Base-by-base conservation (phyloP, 306 rosid species). In the Rosa rugosa region DNA sequence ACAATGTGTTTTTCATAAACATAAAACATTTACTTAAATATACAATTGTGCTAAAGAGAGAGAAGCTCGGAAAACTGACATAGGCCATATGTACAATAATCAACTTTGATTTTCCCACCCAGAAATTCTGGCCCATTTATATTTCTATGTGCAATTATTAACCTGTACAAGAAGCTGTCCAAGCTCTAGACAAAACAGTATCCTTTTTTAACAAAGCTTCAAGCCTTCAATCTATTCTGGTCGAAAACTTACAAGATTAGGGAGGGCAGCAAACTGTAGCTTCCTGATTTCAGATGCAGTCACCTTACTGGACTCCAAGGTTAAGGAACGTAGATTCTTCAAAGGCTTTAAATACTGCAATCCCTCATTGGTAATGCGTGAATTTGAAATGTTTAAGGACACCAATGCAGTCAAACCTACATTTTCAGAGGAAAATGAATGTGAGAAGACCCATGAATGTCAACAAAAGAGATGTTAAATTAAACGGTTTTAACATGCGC, bases 251-350 rank as follows among this genome's bases (percentile, higher is more conserved):
- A 88, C 88, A 77, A 92, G 84, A 78, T 92, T 87, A 2, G 91
- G 92, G 76, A 91, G 92, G 82, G 86, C 72, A 54, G 67, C 78
- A 16, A 83, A 85, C 86, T 84, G 89, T 53, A 91, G 88, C 79
- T 84, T 92, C 91, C 82, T 90, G 57, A 92, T 87, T 79, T 85
- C 94, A 44, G 76, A 80, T 71, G 92, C 87, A 7, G 94, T 92
- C 84, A 92, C 92, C 86, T 81, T 84, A 83, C 92, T 86, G 20
- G 90, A 87, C 54, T 92, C 97, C 83, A 92, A 81, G 64, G 94
- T 92, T 59, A 92, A 83, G 31, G 90, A 89, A 60, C 86, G 82
- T 76, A 92, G 76, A 86, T 88, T 90, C 81, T 83, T 88, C 20
- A 92, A 81, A 23, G 94, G 79, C 82, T 80, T 92, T 83, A 92